Percentiles rank a stretch among this genome's conserved stretches.
These are phyloP conservation scores for Salicornia ramosissima DNA, from an alignment of 148 eudicot species.

Conservation along the genomic window DNA sequence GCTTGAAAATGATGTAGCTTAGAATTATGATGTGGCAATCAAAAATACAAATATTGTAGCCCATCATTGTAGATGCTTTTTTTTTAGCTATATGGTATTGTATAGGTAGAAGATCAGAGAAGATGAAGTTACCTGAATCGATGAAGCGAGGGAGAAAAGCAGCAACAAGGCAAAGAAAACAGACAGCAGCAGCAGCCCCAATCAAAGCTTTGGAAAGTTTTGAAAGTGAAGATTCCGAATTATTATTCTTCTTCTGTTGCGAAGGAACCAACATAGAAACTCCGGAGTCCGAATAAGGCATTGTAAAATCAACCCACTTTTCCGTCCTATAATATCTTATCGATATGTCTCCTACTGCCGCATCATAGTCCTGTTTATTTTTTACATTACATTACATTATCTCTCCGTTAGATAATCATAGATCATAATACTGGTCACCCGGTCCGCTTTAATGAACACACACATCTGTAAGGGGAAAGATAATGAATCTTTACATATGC, in stretches of 20 bases:
- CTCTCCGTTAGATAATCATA: too few relatives aligned
- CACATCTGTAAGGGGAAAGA: too few relatives aligned
- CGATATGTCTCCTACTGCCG: constrained; percentile 24
- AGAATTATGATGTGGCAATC: too few relatives aligned
- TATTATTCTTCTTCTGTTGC: not conserved
- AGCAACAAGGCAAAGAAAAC: not conserved
- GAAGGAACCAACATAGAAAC: constrained; percentile 24
- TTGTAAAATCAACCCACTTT: constrained; percentile 24
- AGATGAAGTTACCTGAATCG: not conserved
- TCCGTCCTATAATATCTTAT: constrained; percentile 9
- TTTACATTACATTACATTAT: too few relatives aligned
- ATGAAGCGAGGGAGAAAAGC: not conserved
- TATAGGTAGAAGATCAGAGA: too few relatives aligned
- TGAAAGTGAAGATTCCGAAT: not conserved
- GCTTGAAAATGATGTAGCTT: too few relatives aligned
- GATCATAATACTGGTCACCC: too few relatives aligned
- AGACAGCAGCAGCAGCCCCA: not conserved
- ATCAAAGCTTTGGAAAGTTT: constrained; percentile 4
- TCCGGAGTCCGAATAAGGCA: constrained; percentile 18
- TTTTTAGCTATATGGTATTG: too few relatives aligned
- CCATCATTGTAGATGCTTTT: too few relatives aligned
- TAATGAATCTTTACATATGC: too few relatives aligned
- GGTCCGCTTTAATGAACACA: too few relatives aligned
- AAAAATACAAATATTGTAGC: too few relatives aligned
- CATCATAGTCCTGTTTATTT: constrained; percentile 28